Evolutionary conservation across 2,329 filamentous ascomycete species (phyloP).

Genomic region (Hymenoscyphus albidus): DNA sequence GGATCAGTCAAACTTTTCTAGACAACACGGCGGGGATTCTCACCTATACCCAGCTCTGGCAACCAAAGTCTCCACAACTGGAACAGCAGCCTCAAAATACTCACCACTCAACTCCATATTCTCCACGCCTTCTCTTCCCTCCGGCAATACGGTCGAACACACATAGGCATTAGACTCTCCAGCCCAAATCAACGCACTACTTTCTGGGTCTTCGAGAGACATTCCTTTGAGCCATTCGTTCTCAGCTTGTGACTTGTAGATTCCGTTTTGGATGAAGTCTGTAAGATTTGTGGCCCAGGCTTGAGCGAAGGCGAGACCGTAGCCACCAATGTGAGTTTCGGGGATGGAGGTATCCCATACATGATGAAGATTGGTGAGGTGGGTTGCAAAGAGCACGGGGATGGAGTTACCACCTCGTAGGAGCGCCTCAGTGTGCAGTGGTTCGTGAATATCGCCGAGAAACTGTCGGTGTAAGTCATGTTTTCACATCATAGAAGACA

Average conservation of each 20-base stretch:
- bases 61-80: constrained; percentile 61
- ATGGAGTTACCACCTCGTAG: constrained; percentile 66
- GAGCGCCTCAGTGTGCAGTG: constrained; percentile 62
- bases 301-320: constrained; percentile 45
- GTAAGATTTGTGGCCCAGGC: constrained; percentile 56
- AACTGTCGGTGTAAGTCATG: constrained; percentile 48
- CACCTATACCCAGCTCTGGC: constrained; percentile 63
- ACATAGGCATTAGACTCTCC: constrained; percentile 59
- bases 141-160: constrained; percentile 57
- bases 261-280: constrained; percentile 51
- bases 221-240: constrained; percentile 54
- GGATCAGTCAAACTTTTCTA: neutral
- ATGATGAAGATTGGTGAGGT: constrained; percentile 62
- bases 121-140: constrained; percentile 54
- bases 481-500: neutral
- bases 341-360: constrained; percentile 71
- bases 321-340: constrained; percentile 60
- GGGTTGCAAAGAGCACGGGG: constrained; percentile 56
- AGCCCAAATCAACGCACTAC: constrained; percentile 61
- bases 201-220: constrained; percentile 45
- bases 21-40: constrained; percentile 4
- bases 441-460: constrained; percentile 65
- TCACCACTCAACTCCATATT: constrained; percentile 57
- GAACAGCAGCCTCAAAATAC: constrained; percentile 62
- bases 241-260: constrained; percentile 47